phyloP scores from a whole-genome alignment of 306 rosid species.

The Geum urbanum region DNA sequence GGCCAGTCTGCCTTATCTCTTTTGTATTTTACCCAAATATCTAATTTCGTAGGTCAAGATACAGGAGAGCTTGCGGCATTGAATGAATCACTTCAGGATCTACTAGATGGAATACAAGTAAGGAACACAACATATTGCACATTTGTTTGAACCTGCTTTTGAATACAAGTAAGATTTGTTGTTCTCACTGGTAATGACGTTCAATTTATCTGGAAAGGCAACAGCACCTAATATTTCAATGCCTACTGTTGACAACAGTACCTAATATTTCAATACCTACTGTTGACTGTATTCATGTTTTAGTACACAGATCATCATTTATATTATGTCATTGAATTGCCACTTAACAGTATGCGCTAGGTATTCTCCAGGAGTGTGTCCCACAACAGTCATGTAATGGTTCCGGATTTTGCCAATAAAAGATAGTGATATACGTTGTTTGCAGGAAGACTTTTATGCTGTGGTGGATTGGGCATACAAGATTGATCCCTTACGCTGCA shows the following conservation, averaged over 20 bases:
- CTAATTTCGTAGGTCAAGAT: conserved; percentile 45
- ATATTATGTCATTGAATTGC: background rate
- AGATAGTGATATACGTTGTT: conserved; percentile 25
- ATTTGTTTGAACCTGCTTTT: conserved; percentile 6
- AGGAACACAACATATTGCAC: conserved; percentile 17
- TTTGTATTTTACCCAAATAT: background rate
- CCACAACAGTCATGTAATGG: background rate
- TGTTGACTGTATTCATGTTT: too few relatives aligned
- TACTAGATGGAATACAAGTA: conserved; percentile 96
- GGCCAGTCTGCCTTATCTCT: background rate
- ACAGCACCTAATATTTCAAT: background rate
- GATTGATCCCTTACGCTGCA: conserved; percentile 90
- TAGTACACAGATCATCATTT: background rate
- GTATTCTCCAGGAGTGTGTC: background rate
- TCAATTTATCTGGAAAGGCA: background rate
- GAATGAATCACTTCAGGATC: conserved; percentile 80
- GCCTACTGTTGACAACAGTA: background rate
- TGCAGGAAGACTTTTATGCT: conserved; percentile 89
- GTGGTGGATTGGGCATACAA: conserved; percentile 96
- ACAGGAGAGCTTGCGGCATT: conserved; percentile 68
- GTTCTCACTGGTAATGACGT: background rate
- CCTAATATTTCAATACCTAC: background rate
- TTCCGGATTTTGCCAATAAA: conserved; percentile 20
- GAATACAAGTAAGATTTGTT: background rate
- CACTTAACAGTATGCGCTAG: conserved; percentile 14